Evolutionary conservation across 768 basidiomycete genomes (phyloP), one percentile per base, ranked within the genome.

Genomic region (Lactarius akahatsu): DNA sequence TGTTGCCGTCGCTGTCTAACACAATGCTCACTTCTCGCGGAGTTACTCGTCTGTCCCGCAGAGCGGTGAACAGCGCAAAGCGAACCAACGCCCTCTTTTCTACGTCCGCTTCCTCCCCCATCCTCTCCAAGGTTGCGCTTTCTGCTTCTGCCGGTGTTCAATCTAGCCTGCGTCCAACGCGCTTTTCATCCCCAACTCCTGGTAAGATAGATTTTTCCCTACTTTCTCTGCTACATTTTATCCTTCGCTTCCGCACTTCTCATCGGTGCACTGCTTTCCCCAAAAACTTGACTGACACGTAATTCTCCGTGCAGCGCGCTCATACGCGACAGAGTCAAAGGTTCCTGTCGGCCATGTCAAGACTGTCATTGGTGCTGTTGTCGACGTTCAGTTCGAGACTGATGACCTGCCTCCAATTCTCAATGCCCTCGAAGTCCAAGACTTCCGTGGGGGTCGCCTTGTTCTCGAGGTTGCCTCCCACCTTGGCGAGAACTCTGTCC

Each of bases 301-400:
- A 71, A 70, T 74, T 73, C 69, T 66, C 71, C 67, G 59, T 40
- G n/a, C 73, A 89, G 89, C 83, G 70, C 95, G 95, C 77, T 80
- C 87, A 59, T 96, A 96, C 84, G 96, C 96, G 70, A 95, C 95
- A 63, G 94, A 96, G 78, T 85, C 91, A 66, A 89, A 86, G 81
- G 78, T 73, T 71, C 77, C 83, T 62, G 79, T 84, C 73, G 96
- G 96, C 73, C 80, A 85, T 56, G 92, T 98, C 76, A 97, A 98
- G 85, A 96, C 94, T 73, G 96, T 99, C 85, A 99, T 99, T 80
- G 97, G 97, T 91, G 96, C 97, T 81, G 97, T 99, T 81, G 97
- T 99, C 76, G 97, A 99, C 78, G 97, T 99, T 73, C 94, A 98
- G 80, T 98, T 98, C 76, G 96, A 96, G 72, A 87, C 88, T 59